Base-by-base conservation (phyloP, 2,329 filamentous ascomycete species). In the Plectosphaerella plurivora region DNA sequence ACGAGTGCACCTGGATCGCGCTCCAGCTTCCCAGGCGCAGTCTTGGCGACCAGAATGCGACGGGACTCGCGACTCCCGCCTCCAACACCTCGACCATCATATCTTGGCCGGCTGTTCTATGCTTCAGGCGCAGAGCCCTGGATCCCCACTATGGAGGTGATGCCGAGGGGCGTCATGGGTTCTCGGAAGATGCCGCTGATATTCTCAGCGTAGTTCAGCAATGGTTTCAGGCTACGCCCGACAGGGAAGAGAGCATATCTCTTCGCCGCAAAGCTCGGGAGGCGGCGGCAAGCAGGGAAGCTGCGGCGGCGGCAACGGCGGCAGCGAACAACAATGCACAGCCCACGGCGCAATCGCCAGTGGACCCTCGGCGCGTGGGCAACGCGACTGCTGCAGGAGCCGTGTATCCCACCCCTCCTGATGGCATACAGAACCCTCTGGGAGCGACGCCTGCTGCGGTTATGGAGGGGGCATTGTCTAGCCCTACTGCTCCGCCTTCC, bases 361-460 rank as follows among this genome's bases (percentile, higher is more conserved):
- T 78, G 18, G 70, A 73, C 15, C 60, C 80, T 7, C 74, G 81
- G 56, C 72, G 80, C 59, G 68, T 77, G 37, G 78, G 74, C 57
- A 75, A 72, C 20, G 68, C 70, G 7, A 64, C 70, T 12, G 67
- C 71, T 6, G 68, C 73, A 22, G 78, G 80, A 42, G 76, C 79
- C 2, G 83, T 89, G 68, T 89, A 90, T 63, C 86, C 84, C 9
- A 90, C 87, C 6, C 87, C 87, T 2, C 87, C 87, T 11, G 86
- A 89, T 62, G 84, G 77, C 14, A 69, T 86, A 16, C 82, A 83
- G 41, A 74, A 75, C 49, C 67, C 70, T 2, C 67, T 75, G 10
- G 82, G 76, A 3, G 73, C 78, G 7, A 81, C 80, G 1, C 78
- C 81, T 4, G 78, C 78, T 24, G 22, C 48, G 4, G n/a, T 25